Percentiles rank a stretch among this genome's conserved stretches.
Evolutionary conservation across 2,329 filamentous ascomycete species (phyloP).

Genomic region (Chrysosporium keratinophilum): DNA sequence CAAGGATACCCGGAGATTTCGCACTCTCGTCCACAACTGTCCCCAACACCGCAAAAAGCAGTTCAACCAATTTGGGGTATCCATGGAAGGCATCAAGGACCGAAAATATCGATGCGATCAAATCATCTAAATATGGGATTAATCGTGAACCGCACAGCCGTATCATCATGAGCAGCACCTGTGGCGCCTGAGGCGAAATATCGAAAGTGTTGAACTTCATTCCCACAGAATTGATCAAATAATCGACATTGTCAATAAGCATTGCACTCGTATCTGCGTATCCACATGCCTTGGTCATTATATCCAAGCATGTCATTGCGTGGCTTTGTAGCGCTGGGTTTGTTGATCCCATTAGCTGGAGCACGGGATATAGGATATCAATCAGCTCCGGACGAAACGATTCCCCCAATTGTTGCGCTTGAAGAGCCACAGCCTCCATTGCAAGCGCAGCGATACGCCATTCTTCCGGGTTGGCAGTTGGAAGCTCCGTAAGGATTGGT

Average conservation of each 20-base stretch:
- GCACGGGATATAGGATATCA: conserved; percentile 81
- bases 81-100: conserved; percentile 93
- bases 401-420: conserved; percentile 55
- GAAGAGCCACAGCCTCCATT: conserved; percentile 67
- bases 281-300: conserved; percentile 62
- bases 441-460: conserved; percentile 70
- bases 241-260: conserved; percentile 86
- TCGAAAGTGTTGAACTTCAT: conserved; percentile 85
- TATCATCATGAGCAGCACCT: conserved; percentile 91
- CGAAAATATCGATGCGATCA: conserved; percentile 81
- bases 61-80: conserved; percentile 74
- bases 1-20: conserved; percentile 42
- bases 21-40: conserved; percentile 76
- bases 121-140: conserved; percentile 81
- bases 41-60: conserved; percentile 69
- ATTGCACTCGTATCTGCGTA: conserved; percentile 66
- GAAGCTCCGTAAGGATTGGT: conserved; percentile 30
- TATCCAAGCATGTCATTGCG: conserved; percentile 72
- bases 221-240: conserved; percentile 87
- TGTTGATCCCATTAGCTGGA: conserved; percentile 71
- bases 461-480: conserved; percentile 40
- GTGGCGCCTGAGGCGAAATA: conserved; percentile 79
- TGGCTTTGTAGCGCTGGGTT: conserved; percentile 61
- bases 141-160: conserved; percentile 69
- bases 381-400: conserved; percentile 77